Percentiles rank a stretch among this genome's conserved stretches.
These are phyloP conservation scores for Xylariaceae sp. DNA, from an alignment of 2,329 filamentous ascomycete genomes.

Conservation along the genomic window DNA sequence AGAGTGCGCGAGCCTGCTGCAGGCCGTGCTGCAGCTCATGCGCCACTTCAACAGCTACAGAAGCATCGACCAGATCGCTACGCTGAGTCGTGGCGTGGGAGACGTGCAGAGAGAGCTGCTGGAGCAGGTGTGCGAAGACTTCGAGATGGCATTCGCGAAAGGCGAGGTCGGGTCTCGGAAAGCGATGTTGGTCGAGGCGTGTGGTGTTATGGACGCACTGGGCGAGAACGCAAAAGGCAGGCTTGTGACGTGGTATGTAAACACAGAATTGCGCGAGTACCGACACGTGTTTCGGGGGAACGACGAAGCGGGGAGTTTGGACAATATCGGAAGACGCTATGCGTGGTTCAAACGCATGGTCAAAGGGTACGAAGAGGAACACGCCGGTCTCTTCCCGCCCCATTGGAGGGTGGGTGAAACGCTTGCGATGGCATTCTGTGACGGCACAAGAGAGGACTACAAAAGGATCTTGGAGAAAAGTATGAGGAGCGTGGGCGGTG, in stretches of 20 bases:
- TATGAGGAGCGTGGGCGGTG: slow-evolving; percentile 72
- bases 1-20: slow-evolving; percentile 88
- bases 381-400: slow-evolving; percentile 79
- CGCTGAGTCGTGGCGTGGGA: slow-evolving; percentile 84
- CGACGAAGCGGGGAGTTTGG: slow-evolving; percentile 90
- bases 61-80: slow-evolving; percentile 96
- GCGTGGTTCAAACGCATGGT: slow-evolving; percentile 96
- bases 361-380: slow-evolving; percentile 93
- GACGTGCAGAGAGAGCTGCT: slow-evolving; percentile 89
- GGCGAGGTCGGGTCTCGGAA: slow-evolving; percentile 70
- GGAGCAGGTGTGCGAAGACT: slow-evolving; percentile 98
- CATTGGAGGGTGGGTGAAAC: slow-evolving; percentile 89
- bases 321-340: slow-evolving; percentile 93
- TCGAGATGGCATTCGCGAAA: slow-evolving; percentile 91
- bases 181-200: slow-evolving; percentile 76
- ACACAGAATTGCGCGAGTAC: slow-evolving; percentile 93
- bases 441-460: slow-evolving; percentile 93
- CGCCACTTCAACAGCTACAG: slow-evolving; percentile 97
- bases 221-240: slow-evolving; percentile 80
- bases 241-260: slow-evolving; percentile 94
- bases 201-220: slow-evolving; percentile 89
- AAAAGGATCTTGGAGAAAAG: slow-evolving; percentile 86
- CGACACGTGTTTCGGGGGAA: slow-evolving; percentile 92
- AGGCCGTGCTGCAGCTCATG: slow-evolving; percentile 96
- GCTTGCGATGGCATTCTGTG: slow-evolving; percentile 87